Evolutionary conservation across 176 grass and related monocot species (phyloP), one percentile per base, ranked within the genome.

Genomic region (Aechmea fasciata): DNA sequence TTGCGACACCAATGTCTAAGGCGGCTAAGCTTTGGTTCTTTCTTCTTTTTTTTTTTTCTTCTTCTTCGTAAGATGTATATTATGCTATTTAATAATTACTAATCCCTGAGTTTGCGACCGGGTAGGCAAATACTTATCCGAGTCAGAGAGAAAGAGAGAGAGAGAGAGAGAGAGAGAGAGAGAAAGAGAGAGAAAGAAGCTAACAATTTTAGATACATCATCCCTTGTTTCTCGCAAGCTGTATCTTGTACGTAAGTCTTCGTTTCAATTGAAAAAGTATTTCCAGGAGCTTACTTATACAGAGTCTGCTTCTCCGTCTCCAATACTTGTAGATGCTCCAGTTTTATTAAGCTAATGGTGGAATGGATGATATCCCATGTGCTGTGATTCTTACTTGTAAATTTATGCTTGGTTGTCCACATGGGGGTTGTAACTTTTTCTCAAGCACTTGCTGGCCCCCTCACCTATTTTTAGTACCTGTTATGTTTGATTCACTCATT

Each of bases 231-330:
- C 70, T 72, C 66, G 77, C 69, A 88, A 80, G 65, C 65, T 84
- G 73, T 84, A 88, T 79, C 83, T 69, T 88, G 85, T 88, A 88
- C 52, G 83, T 81, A 84, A 77, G 63, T 84, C 69, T 59, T 50
- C 77, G 81, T 80, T 77, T 74, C 69, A 88, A 88, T 81, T 77
- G 77, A 84, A 88, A 77, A 74, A 33, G 51, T 73, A 80, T 57
- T 67, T 48, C 55, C 55, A 10, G 20, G 20, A 61, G 20, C 15
- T 61, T 61, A 61, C 55, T 61, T 61, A 15, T 19, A 61, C 20
- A 19, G n/a, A 10, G n/a, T 18, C 20, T 61, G 55, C 2, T 61
- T 61, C 10, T 61, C 2, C 22, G 20, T 61, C 20, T 19, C 10
- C 55, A 61, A 20, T 61, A 22, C 14, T 18, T 61, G 5, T 41